Evolutionary conservation across 345 rosid genomes (phyloP).

Genomic region (Eutrema yunnanense): DNA sequence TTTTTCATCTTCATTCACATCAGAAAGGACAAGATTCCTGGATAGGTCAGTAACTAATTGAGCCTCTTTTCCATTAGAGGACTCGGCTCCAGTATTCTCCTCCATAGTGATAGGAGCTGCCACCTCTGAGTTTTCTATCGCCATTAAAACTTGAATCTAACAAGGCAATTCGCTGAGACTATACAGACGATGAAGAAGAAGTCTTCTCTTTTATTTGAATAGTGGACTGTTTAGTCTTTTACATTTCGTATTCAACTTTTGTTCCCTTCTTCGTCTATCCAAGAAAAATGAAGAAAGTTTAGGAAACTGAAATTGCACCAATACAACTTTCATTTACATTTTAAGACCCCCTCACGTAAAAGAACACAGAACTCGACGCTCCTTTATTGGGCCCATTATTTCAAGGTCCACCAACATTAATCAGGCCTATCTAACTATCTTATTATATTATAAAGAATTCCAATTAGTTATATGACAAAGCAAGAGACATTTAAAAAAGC

Average conservation of each 20-base stretch:
- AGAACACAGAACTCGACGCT: neutral
- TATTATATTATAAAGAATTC: neutral
- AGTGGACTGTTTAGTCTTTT: neutral
- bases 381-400: conserved; percentile 2
- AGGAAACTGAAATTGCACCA: neutral
- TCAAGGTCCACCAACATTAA: neutral
- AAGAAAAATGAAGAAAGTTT: neutral
- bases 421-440: neutral
- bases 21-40: conserved; percentile 19
- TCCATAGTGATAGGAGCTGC: conserved; percentile 30
- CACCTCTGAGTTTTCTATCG: conserved; percentile 16
- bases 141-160: conserved; percentile 24
- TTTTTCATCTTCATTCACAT: conserved; percentile 26
- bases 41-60: conserved; percentile 11
- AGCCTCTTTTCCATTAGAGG: conserved; percentile 3
- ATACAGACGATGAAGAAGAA: neutral
- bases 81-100: conserved; percentile 14
- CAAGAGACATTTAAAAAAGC: neutral
- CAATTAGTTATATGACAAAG: neutral
- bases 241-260: neutral
- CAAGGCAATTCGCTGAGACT: neutral
- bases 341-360: neutral
- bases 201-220: neutral
- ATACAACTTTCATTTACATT: neutral
- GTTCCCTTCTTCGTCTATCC: neutral